Percentiles rank a stretch among this genome's conserved stretches.
Evolutionary conservation across 1,139 yeast species (phyloP).

Genomic region (Saccharomycopsis crataegensis): DNA sequence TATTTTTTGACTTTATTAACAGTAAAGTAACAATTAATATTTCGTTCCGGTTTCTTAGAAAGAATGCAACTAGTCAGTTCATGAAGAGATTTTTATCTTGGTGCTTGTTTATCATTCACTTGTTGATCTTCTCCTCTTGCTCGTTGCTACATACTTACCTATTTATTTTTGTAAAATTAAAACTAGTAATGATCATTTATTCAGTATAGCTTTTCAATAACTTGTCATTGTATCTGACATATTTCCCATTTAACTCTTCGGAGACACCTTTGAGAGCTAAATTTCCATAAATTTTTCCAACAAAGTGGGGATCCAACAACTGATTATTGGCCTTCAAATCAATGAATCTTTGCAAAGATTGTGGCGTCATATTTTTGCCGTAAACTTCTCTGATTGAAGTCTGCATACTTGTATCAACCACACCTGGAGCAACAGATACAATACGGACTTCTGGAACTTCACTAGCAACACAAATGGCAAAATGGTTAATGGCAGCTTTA

Average conservation of each 20-base stretch:
- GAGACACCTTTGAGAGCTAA: conserved; percentile 56
- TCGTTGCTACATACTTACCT: conserved; percentile 16
- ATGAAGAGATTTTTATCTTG: neutral
- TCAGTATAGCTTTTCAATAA: conserved; percentile 24
- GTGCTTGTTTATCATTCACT: neutral
- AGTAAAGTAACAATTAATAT: conserved; percentile 21
- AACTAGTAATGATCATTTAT: neutral
- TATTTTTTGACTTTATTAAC: conserved; percentile 21
- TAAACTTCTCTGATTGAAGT: conserved; percentile 55
- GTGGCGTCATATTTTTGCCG: conserved; percentile 49
- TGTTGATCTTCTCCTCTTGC: conserved; percentile 13
- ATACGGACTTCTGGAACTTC: conserved; percentile 58
- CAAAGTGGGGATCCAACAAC: conserved; percentile 58
- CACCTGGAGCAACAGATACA: conserved; percentile 85
- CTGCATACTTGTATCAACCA: conserved; percentile 88
- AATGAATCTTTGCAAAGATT: conserved; percentile 49
- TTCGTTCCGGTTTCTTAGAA: conserved; percentile 22
- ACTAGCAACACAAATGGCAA: conserved; percentile 54
- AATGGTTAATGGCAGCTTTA: conserved; percentile 81
- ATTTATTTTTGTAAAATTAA: neutral
- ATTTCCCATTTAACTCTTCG: conserved; percentile 50
- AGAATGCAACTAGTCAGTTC: conserved; percentile 1
- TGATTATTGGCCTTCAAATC: conserved; percentile 48
- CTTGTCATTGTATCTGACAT: conserved; percentile 52
- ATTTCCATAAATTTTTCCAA: conserved; percentile 61